Base-by-base conservation (phyloP, 2,329 filamentous ascomycete genomes). In the Alternaria longipes region DNA sequence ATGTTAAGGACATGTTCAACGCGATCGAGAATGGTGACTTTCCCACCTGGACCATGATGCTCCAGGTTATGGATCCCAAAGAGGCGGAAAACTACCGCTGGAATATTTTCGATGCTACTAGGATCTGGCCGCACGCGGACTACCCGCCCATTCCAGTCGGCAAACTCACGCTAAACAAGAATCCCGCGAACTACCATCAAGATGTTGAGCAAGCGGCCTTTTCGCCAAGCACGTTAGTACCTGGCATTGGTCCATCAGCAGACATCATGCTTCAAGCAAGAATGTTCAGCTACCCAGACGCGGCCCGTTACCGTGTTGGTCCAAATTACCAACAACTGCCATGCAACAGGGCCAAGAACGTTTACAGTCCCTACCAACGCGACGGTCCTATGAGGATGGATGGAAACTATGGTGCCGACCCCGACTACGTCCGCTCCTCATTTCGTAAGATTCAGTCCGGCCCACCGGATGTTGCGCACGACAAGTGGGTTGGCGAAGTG, bases 231-330 rank as follows among this genome's bases (percentile, higher is more conserved):
- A 26, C 24, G 2, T 26, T 26, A 26, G 24, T 26, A 26, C 24
- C 24, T 26, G 24, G 24, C 24, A 26, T 26, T 26, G 24, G 24
- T 85, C 84, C 87, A 0, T 86, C 86, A 0, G 85, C 87, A 7
- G 89, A 91, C 69, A 86, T 87, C 12, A 60, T 90, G 60, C 82
- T 90, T 5, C 87, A 90, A 73, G 84, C 84, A 36, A 84, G 87
- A 40, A 81, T 89, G 59, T 89, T 89, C 81, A 85, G 84, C 22
- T 89, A 89, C 75, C 84, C 85, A 9, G 87, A 89, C 72, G 86
- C 83, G 4, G 81, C 82, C 9, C 78, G 81, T 36, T 80, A 84
- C 62, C 78, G 82, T 24, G 70, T 85, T 9, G 83, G 83, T 7
- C 73, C 78, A 20, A 84, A 85, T 68, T 84, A 84, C 62, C 81